A percentile compares a stretch with the other conserved stretches of the same genome.
These are phyloP conservation scores for Zopfia rhizophila DNA, from an alignment of 2,329 filamentous ascomycete species.

Conservation along the genomic window DNA sequence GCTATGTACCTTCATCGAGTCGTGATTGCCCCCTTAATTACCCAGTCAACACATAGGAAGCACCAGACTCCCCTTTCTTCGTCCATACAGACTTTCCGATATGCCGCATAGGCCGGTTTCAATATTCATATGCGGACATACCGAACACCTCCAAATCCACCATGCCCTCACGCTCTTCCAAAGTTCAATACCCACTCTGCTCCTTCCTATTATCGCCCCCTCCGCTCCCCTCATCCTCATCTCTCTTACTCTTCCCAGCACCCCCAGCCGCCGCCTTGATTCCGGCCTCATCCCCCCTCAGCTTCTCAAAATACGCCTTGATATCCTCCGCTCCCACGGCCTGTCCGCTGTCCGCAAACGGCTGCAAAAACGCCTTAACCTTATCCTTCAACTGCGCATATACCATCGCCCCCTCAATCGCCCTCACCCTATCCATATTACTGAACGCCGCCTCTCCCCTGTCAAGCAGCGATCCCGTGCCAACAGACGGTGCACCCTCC, in stretches of 20 bases:
- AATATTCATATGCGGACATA: too few species aligned
- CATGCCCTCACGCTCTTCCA: too few species aligned
- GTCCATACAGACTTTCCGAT: too few species aligned
- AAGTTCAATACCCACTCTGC: constrained; percentile 54
- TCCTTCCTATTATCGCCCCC: constrained; percentile 45
- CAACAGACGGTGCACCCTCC: constrained; percentile 66
- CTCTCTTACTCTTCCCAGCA: constrained; percentile 39
- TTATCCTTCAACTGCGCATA: constrained; percentile 97
- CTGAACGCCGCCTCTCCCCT: constrained; percentile 91
- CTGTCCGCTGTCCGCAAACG: constrained; percentile 90
- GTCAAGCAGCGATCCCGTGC: constrained; percentile 86
- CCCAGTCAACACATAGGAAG: too few species aligned
- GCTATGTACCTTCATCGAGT: too few species aligned
- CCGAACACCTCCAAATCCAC: too few species aligned
- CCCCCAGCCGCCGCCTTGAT: constrained; percentile 59
- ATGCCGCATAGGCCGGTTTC: too few species aligned
- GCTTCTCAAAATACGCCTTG: constrained; percentile 93
- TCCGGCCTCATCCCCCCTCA: constrained; percentile 85
- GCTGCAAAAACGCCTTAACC: constrained; percentile 92
- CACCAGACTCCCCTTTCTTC: too few species aligned
- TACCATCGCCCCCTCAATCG: constrained; percentile 95
- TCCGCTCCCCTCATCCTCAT: constrained; percentile 40
- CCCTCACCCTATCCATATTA: constrained; percentile 90
- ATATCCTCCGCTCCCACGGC: constrained; percentile 95
- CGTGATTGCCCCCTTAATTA: too few species aligned